Evolutionary conservation across 805 yeast species (phyloP), one percentile per base, ranked within the genome.

Genomic region (Ogataea corticis): DNA sequence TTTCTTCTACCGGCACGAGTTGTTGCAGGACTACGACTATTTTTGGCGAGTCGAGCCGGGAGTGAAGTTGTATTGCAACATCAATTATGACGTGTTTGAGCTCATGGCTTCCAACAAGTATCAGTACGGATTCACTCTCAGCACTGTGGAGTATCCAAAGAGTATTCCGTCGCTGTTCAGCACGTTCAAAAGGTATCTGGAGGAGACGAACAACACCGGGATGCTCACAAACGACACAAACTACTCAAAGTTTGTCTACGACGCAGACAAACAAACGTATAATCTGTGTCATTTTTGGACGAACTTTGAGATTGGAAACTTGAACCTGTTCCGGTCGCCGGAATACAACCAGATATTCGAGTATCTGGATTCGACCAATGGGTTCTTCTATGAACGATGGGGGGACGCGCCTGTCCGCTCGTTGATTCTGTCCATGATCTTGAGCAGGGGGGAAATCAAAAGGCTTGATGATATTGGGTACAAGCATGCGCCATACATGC

Each of bases 21-120:
- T 85, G 49, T 62, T 89, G 71, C 68, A 69, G 46, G 82, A 83
- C 3, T 88, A 85, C 65, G 86, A 84, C 48, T 89, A 83, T 73
- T 89, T 88, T 70, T 89, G 97, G 97, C 78, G 96, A 65, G 92
- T 89, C 35, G 97, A 89, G 66, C 96, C 96, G 10, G 87, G 81
- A 55, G 79, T 85, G 58, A 77, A 77, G 61, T 72, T 88, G 50
- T 80, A 74, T 62, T 89, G 96, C 72, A 96, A 89, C 65, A 70
- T 89, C 41, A 76, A 80, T 55, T 81, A 82, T 64, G 94, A 86
- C 65, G 68, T 84, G 18, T 87, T 87, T 75, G 75, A 79, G 62
- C 79, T 74, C 65, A 85, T 87, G 95, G 68, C 75, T 52, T 83
- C 80, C 47, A 80, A 83, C 57, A 69, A 76, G 49, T 82, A 83